phyloP scores from a whole-genome alignment of 352 stramenopile species.

The Phytophthora pinifolia region DNA sequence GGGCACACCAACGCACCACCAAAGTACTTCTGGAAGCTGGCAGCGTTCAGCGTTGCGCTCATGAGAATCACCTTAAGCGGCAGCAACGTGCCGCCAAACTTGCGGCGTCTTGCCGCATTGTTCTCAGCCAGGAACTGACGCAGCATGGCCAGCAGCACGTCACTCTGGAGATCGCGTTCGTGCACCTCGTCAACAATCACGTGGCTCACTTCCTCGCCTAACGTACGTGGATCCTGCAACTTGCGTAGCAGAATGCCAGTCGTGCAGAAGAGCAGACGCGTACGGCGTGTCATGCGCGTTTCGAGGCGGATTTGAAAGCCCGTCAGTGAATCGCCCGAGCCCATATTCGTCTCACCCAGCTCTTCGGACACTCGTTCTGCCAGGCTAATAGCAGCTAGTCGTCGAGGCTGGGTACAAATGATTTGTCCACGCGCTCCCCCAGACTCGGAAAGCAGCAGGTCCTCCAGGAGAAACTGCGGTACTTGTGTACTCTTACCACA shows the following conservation, averaged over 20 bases:
- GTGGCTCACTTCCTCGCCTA: constrained; percentile 91
- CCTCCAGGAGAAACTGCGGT: constrained; percentile 95
- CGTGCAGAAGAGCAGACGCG: constrained; percentile 94
- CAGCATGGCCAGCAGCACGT: constrained; percentile 92
- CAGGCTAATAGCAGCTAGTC: constrained; percentile 95
- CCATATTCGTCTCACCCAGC: constrained; percentile 78
- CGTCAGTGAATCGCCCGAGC: constrained; percentile 58
- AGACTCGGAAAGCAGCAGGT: constrained; percentile 65
- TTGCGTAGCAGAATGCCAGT: constrained; percentile 94
- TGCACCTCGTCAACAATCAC: constrained; percentile 99
- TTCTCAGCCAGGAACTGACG: constrained; percentile 71
- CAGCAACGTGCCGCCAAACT: constrained; percentile 33
- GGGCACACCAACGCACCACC: constrained; percentile 75
- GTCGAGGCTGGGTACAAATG: constrained; percentile 95
- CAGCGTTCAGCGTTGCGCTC: constrained; percentile 96
- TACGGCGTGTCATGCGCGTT: constrained; percentile 79
- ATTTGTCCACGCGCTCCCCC: constrained; percentile 89
- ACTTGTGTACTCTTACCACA: constrained; percentile 97
- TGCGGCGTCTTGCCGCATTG: constrained; percentile 34
- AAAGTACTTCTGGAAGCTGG: constrained; percentile 96
- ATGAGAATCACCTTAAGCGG: constrained; percentile 96
- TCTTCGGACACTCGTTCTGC: constrained; percentile 93
- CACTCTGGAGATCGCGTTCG: constrained; percentile 93
- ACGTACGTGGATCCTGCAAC: constrained; percentile 81
- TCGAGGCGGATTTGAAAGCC: constrained; percentile 96